Base-by-base conservation (phyloP, 306 rosid species). In the Nissolia schottii region DNA sequence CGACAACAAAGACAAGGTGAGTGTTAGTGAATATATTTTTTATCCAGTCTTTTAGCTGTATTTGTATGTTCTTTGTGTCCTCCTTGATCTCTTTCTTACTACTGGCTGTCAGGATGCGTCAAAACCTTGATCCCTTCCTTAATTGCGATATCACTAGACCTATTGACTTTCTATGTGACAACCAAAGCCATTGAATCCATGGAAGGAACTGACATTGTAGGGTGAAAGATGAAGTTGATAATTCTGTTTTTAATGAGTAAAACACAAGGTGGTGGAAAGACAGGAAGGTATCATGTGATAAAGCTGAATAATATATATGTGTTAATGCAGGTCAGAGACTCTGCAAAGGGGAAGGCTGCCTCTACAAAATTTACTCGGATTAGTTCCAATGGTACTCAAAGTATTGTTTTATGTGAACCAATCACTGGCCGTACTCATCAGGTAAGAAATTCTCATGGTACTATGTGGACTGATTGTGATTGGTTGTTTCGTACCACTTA, bases 371-470 rank as follows among this genome's bases (percentile, higher is more conserved):
- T 90, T 82, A 88, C 85, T 28, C 81, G 91, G 83, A 79, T 92
- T 37, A 64, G 85, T 81, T 71, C 87, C 8, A 69, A 85, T 59
- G 96, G 96, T 50, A 77, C 83, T 70, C 88, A 87, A 16, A 87
- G 96, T 78, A 70, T 88, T 70, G 96, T 92, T 73, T 76, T 77
- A 73, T 92, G 96, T 41, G 88, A 92, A 70, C 98, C 98, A 12
- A 72, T 90, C 76, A 88, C 93, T 22, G 98, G 96, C 55, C 86
- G 98, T 51, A 90, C 93, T 62, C 98, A 88, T 87, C 96, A 92
- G 80, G 98, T 90, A 79, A 53, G 81, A 37, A 79, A 66, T 49
- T 38, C 27, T 10, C 7, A 10, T 23, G 63, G 9, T 31, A 27
- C 1, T 43, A 28, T 71, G 13, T 16, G 22, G 27, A 20, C 1